Base-by-base conservation (phyloP, 306 rosid genomes). In the Aeschynomene evenia region DNA sequence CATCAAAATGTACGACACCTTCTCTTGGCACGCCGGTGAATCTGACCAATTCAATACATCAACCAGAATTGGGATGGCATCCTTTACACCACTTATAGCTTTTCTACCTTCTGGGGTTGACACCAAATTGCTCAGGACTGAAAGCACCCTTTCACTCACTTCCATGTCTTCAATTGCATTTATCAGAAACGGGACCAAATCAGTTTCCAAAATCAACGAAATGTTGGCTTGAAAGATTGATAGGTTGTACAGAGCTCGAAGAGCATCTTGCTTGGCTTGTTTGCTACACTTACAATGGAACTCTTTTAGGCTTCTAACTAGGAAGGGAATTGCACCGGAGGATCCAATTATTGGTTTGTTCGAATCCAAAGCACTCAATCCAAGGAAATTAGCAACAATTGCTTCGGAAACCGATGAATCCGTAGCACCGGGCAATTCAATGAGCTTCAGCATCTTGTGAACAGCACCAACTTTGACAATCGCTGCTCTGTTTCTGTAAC, bases 11-110 rank as follows among this genome's bases (percentile, higher is more conserved):
- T 95, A 95, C 1, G 95, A 85, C 0, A 88, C 87, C 59, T 87
- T 95, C 83, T 95, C 99, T 83, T 95, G 99, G 77, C 99, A 91
- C 19, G 75, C 85, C 0, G 97, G 89, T 0, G 96, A 95, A 76
- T 95, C 99, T 1, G 76, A 86, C 99, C 99, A 95, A 56, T 76
- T 83, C 83, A 95, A 80, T 1, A 80, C 89, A 82, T 95, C 99
- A 16, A 89, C 80, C 70, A 95, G 67, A 42, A 80, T 39, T 7
- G 85, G 53, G 40, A 95, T 78, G 1, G 87, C 80, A 62, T 87
- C 95, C 0, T 49, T 75, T 5, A 79, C 85, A 11, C 29, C 64
- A 20, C 91, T 83, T 13, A 91, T 78, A 16, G 88, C 85, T 66
- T 82, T 91, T 61, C 97, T 89, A 20, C 99, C 99, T 28, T 91